phyloP scores from a whole-genome alignment of 768 basidiomycete genomes.

The Leccinum longicurvipes region DNA sequence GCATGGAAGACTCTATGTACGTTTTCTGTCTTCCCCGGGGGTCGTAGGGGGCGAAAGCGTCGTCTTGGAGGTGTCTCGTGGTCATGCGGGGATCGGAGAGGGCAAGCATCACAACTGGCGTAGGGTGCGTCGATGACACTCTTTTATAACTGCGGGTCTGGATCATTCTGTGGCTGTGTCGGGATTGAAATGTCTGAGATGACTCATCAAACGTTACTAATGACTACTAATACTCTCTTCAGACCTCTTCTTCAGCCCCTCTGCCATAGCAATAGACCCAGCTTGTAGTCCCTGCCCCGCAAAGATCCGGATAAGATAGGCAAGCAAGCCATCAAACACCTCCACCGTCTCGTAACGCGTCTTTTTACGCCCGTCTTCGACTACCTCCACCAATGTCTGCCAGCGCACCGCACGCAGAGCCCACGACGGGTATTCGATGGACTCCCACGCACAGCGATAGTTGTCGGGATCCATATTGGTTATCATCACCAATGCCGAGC shows the following conservation, averaged over 20 bases:
- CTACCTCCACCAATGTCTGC: conserved; percentile 51
- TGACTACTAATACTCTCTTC: conserved; percentile 32
- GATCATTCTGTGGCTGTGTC: conserved; percentile 26
- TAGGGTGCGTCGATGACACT: neutral
- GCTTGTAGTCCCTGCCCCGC: conserved; percentile 39
- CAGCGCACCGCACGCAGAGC: conserved; percentile 56
- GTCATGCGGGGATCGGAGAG: conserved; percentile 10
- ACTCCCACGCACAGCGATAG: conserved; percentile 57
- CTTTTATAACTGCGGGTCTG: conserved; percentile 17
- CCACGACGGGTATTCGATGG: conserved; percentile 40
- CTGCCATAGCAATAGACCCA: conserved; percentile 54
- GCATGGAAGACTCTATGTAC: conserved; percentile 43
- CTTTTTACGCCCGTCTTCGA: conserved; percentile 41
- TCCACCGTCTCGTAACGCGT: conserved; percentile 66
- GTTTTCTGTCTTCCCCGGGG: conserved; percentile 41
- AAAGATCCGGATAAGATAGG: conserved; percentile 49
- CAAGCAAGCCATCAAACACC: conserved; percentile 54
- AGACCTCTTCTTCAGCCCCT: conserved; percentile 50
- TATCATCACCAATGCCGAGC: conserved; percentile 44
- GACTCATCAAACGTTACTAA: neutral
- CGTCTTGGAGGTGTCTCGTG: conserved; percentile 6
- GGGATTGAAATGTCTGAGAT: conserved; percentile 21
- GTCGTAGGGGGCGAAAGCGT: conserved; percentile 35
- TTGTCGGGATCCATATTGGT: conserved; percentile 50
- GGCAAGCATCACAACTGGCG: conserved; percentile 17